Base-by-base conservation (phyloP, 306 rosid species). In the Canavalia gladiata region DNA sequence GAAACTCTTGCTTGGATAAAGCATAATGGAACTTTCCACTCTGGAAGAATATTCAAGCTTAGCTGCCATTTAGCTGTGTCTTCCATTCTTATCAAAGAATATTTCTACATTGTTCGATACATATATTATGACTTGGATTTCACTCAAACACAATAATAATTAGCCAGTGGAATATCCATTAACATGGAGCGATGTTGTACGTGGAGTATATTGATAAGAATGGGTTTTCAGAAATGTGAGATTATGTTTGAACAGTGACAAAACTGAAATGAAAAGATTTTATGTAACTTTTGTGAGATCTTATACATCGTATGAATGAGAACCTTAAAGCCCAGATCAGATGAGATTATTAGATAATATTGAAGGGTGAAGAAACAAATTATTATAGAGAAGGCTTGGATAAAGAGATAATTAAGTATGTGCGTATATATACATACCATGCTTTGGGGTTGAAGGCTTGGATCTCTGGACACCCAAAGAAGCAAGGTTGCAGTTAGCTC, bases 401-500 rank as follows among this genome's bases (percentile, higher is more conserved):
- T 10, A 29, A 30, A 58, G 0, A 67, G 9, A 45, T 45, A 45
- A 45, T 3, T 8, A 13, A 3, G 11, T 34, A 18, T 2, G 46
- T 12, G 12, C 1, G 7, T 28, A 9, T 35, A 4, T 34, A 35
- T 79, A 86, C 54, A 28, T 8, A 87, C 97, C 98, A 79, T 90
- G 95, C 74, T 95, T 95, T 37, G 99, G 99, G 6, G 99, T 95
- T 7, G 99, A 95, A 83, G 99, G 99, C 89, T 95, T 95, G 87
- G 99, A 93, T 90, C 99, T 89, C 89, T 95, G 99, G 69, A 94
- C 97, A 55, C 99, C 99, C 85, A 93, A 81, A 84, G 99, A 95
- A 86, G 99, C 99, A 55, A 95, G 99, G 81, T 95, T 95, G 90
- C 99, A 95, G 45, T 95, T 95, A 30, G 99, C 99, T 81, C 97